Base-by-base conservation (phyloP, 2,329 filamentous ascomycete species). In the Phialophora tarda region DNA sequence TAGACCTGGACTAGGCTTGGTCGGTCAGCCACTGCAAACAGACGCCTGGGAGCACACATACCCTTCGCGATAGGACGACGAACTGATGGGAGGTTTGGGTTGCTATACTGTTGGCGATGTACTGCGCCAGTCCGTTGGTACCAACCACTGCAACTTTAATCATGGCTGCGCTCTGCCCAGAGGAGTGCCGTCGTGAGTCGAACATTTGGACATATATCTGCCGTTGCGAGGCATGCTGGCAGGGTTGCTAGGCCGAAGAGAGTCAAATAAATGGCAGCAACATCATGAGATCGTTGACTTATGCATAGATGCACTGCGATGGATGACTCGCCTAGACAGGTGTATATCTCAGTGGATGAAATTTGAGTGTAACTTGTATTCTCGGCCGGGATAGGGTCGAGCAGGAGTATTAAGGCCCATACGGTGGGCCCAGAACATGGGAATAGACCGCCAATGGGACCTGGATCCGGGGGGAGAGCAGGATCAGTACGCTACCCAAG, bases 121-220 rank as follows among this genome's bases (percentile, higher is more conserved):
- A 78, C 67, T 84, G 81, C 62, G 86, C 86, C 62, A 89, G 78
- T 60, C 85, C 85, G 69, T 86, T 85, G 59, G 84, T 87, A 50
- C 87, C 87, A 70, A 86, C 87, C 71, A 89, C 82, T 54, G 86
- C 86, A 72, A 89, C 82, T 74, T 85, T 83, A 82, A 88, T 88
- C 76, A 82, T 85, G 67, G 57, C 59, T 59, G 67, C 59, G 59
- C 28, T 56, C 26, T 65, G 64, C 14, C 44, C 59, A 24, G 62
- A 57, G 41, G 47, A 50, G 23, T 50, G 32, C 8, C 50, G 58
- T 48, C 24, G 28, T 58, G 44, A 32, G 48, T 63, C 53, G 63
- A 47, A 63, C 51, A 61, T 67, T 48, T 58, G 56, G 60, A 55
- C 28, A 63, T 67, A 66, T 67, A 62, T 61, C 21, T 64, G 59